Conservation (phyloP, 495 filamentous ascomycete species). For the Cudoniella acicularis region DNA sequence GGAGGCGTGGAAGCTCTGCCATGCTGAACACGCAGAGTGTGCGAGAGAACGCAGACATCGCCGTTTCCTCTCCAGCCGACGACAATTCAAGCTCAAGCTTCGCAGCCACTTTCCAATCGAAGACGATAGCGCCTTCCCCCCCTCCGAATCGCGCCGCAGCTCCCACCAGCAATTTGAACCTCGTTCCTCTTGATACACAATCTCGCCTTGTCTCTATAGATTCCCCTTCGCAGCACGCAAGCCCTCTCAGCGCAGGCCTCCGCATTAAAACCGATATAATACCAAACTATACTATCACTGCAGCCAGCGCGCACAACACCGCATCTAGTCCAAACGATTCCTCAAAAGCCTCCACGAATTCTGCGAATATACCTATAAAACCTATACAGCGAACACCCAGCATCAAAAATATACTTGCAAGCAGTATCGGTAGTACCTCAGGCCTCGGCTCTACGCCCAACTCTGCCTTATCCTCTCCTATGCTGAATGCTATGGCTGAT, state of each 20-base stretch:
- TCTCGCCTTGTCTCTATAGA: constrained; percentile 8
- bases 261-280: constrained; percentile 32
- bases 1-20: constrained; percentile 2
- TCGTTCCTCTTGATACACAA: constrained; percentile 10
- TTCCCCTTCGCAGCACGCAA: constrained; percentile 12
- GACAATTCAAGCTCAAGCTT: background rate
- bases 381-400: constrained; percentile 46
- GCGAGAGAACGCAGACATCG: constrained; percentile 9
- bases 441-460: constrained; percentile 39
- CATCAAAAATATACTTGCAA: constrained; percentile 41
- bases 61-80: constrained; percentile 4
- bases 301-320: constrained; percentile 12
- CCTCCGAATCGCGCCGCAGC: constrained; percentile 7
- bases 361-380: constrained; percentile 40
- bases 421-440: constrained; percentile 50
- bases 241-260: constrained; percentile 31
- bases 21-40: constrained; percentile 11
- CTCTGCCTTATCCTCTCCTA: constrained; percentile 62
- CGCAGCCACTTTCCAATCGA: constrained; percentile 17
- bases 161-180: background rate
- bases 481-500: constrained; percentile 77
- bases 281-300: constrained; percentile 24
- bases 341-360: constrained; percentile 26
- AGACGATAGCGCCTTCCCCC: constrained; percentile 22
- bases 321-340: constrained; percentile 30